Evolutionary conservation across 2,329 filamentous ascomycete species (phyloP).

Genomic region (Harringtonia aguacate): DNA sequence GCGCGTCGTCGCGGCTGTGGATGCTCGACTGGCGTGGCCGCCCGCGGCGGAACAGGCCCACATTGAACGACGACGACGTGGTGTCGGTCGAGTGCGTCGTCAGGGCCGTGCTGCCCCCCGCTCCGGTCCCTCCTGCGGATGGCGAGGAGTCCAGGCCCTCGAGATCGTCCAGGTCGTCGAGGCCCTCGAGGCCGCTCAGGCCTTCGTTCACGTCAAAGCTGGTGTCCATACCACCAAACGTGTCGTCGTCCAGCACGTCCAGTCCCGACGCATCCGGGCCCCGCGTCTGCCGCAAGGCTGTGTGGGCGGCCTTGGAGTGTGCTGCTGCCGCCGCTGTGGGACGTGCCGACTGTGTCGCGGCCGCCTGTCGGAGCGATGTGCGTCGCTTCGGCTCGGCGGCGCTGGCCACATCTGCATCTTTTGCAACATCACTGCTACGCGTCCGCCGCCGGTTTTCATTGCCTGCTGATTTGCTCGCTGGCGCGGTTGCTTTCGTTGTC

Average conservation of each 20-base stretch:
- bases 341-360: constrained; percentile 5
- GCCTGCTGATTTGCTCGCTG: not conserved
- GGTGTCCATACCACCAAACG: constrained; percentile 31
- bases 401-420: constrained; percentile 19
- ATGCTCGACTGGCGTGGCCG: constrained; percentile 39
- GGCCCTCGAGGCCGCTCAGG: constrained; percentile 19
- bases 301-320: constrained; percentile 12
- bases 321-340: constrained; percentile 1
- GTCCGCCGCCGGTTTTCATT: constrained; percentile 4
- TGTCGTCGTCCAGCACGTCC: constrained; percentile 33
- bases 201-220: constrained; percentile 24
- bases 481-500: constrained; percentile 17
- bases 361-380: constrained; percentile 7
- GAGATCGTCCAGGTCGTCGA: constrained; percentile 11
- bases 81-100: constrained; percentile 27
- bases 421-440: constrained; percentile 21
- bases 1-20: constrained; percentile 36
- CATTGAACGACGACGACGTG: constrained; percentile 30
- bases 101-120: constrained; percentile 5
- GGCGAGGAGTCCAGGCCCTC: constrained; percentile 11
- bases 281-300: constrained; percentile 18
- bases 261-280: constrained; percentile 32
- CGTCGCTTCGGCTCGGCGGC: constrained; percentile 21
- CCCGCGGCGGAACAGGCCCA: constrained; percentile 33
- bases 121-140: not conserved